These are phyloP conservation scores for Myxozyma mucilagina DNA, from an alignment of 805 yeast species.

Conservation along the genomic window DNA sequence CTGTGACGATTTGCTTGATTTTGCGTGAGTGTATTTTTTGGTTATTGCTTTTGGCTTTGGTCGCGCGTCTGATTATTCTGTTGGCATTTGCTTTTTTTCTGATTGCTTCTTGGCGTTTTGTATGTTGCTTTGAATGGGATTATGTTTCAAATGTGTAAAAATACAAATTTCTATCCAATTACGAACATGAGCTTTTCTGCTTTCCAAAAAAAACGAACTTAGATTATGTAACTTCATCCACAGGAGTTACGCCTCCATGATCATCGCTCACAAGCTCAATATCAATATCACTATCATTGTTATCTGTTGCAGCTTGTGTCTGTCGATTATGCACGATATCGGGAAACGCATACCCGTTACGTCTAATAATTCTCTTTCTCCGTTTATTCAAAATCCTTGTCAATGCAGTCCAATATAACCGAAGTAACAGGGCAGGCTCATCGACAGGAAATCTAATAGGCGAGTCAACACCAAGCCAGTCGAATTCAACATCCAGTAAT, in stretches of 20 bases:
- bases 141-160: not conserved
- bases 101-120: no score
- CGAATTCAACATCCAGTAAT: slow-evolving; percentile 42
- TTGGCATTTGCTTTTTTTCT: no score
- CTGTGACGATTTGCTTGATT: not conserved
- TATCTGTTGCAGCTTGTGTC: not conserved
- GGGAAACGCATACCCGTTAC: not conserved
- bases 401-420: slow-evolving; percentile 18
- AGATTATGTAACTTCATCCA: not conserved
- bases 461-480: slow-evolving; percentile 66
- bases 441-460: slow-evolving; percentile 70
- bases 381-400: not conserved
- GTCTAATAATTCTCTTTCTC: not conserved
- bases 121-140: no score
- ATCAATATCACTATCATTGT: not conserved
- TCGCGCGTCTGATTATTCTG: no score
- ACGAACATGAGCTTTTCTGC: not conserved
- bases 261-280: not conserved
- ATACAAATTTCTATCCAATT: not conserved
- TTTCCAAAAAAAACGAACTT: not conserved
- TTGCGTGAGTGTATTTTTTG: no score
- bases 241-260: not conserved
- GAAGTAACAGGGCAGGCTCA: slow-evolving; percentile 61
- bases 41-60: no score
- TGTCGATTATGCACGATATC: not conserved